These are phyloP conservation scores for Aureobasidium leucospermi DNA, from an alignment of 2,329 filamentous ascomycete species.

Conservation along the genomic window DNA sequence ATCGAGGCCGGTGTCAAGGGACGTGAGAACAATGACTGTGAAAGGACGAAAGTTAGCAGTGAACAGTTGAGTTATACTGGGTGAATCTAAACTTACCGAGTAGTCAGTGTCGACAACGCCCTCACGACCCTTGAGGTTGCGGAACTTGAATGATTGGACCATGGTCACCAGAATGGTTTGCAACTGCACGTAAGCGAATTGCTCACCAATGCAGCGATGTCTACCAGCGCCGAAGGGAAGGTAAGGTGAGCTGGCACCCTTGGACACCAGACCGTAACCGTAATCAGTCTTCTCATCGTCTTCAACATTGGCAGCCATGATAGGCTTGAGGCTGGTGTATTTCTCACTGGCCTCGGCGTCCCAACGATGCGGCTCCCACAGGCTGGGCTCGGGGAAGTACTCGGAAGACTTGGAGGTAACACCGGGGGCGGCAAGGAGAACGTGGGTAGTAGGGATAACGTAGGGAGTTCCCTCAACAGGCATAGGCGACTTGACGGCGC, in stretches of 20 bases:
- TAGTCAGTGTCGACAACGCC: conserved; percentile 64
- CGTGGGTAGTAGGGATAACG: conserved; percentile 72
- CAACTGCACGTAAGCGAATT: conserved; percentile 89
- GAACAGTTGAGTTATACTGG: neutral
- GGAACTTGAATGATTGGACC: conserved; percentile 72
- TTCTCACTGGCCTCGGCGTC: conserved; percentile 49
- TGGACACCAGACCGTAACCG: conserved; percentile 86
- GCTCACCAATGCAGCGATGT: conserved; percentile 92
- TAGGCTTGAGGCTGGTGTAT: conserved; percentile 24
- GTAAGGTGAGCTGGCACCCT: conserved; percentile 83
- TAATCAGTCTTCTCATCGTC: conserved; percentile 73
- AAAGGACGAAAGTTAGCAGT: neutral
- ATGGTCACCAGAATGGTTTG: conserved; percentile 74
- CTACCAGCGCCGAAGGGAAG: conserved; percentile 89
- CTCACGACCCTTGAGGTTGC: conserved; percentile 63
- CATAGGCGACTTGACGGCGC: conserved; percentile 84
- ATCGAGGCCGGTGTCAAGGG: conserved; percentile 48
- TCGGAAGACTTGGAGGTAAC: conserved; percentile 64
- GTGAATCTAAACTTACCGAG: conserved; percentile 28
- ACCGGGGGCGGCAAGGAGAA: conserved; percentile 76
- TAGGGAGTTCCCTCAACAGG: conserved; percentile 74
- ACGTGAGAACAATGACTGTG: conserved; percentile 37
- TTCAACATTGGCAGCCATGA: conserved; percentile 34
- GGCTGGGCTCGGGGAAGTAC: conserved; percentile 73
- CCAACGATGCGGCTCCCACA: conserved; percentile 92